Evolutionary conservation across 2,329 filamentous ascomycete genomes (phyloP).

Genomic region (Phoma sp.): DNA sequence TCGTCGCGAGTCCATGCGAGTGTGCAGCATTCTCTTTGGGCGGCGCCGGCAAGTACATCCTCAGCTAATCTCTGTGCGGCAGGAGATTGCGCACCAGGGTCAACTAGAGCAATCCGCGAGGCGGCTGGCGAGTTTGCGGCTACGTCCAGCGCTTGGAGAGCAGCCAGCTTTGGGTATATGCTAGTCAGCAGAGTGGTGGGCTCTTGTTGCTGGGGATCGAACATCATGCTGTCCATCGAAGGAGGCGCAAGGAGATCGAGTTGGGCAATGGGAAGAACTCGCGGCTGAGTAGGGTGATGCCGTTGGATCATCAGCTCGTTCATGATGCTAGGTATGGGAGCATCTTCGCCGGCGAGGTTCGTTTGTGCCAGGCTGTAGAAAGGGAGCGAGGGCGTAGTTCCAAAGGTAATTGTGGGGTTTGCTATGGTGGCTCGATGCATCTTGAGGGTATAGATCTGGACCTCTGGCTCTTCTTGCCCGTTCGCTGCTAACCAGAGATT

Average conservation of each 20-base stretch:
- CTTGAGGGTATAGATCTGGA: slow-evolving; percentile 47
- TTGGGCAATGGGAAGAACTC: slow-evolving; percentile 49
- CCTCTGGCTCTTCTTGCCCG: slow-evolving; percentile 62
- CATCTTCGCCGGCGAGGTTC: slow-evolving; percentile 54
- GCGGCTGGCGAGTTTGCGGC: slow-evolving; percentile 55
- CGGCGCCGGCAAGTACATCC: slow-evolving; percentile 64
- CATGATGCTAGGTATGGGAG: slow-evolving; percentile 55
- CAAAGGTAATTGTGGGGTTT: slow-evolving; percentile 62
- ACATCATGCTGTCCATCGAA: slow-evolving; percentile 33
- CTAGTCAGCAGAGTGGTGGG: slow-evolving; percentile 46
- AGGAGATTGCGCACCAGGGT: slow-evolving; percentile 69
- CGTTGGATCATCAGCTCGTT: slow-evolving; percentile 48
- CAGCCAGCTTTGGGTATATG: slow-evolving; percentile 57
- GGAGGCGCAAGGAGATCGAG: slow-evolving; percentile 48
- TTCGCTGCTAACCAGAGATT: slow-evolving; percentile 73
- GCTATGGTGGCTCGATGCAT: slow-evolving; percentile 54
- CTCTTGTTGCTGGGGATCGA: slow-evolving; percentile 41
- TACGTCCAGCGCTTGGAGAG: slow-evolving; percentile 54
- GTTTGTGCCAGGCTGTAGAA: slow-evolving; percentile 73
- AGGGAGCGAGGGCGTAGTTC: slow-evolving; percentile 71
- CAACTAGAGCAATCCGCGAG: slow-evolving; percentile 66
- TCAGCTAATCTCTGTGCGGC: slow-evolving; percentile 67
- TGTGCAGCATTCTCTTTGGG: slow-evolving; percentile 71
- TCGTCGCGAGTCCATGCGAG: slow-evolving; percentile 67
- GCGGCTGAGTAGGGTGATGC: slow-evolving; percentile 48